Percentiles rank a stretch among this genome's conserved stretches.
Conservation (phyloP, 2,329 filamentous ascomycete genomes). For the Microascus cirrosus region DNA sequence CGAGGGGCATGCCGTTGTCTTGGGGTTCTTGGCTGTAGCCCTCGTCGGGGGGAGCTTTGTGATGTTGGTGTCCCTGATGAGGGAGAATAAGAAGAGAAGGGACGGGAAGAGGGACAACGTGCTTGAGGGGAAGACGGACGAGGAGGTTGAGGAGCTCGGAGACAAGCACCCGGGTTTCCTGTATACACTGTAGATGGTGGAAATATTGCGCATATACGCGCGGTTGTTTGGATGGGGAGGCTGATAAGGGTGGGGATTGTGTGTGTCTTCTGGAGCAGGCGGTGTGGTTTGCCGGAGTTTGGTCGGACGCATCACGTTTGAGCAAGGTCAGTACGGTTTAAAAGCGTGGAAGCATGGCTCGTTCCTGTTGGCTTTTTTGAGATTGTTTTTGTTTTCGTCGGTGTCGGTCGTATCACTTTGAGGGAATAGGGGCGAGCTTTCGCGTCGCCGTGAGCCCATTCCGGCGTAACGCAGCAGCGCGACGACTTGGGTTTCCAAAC, state of each 20-base stretch:
- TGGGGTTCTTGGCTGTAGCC: conserved; percentile 54
- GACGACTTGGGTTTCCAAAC: no score
- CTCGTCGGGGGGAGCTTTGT: conserved; percentile 51
- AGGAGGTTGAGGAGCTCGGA: conserved; percentile 45
- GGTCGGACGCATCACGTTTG: neutral
- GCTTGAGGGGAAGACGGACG: conserved; percentile 40
- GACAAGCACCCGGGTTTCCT: conserved; percentile 32
- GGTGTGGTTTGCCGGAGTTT: no score
- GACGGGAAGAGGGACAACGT: conserved; percentile 44
- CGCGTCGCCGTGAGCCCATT: no score
- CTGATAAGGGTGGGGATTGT: neutral
- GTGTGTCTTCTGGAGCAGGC: neutral
- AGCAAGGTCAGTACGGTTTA: neutral
- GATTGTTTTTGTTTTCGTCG: no score
- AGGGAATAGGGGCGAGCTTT: no score
- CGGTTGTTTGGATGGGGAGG: neutral
- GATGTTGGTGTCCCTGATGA: conserved; percentile 44
- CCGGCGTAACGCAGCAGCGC: no score
- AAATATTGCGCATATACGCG: neutral
- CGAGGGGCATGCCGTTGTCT: conserved; percentile 48
- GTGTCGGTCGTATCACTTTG: no score
- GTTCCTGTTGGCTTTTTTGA: no score
- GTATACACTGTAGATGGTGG: conserved; percentile 16
- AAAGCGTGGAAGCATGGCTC: neutral
- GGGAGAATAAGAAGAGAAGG: conserved; percentile 48